Conservation (phyloP, 176 grass and related monocot genomes). For the Secale cereale region DNA sequence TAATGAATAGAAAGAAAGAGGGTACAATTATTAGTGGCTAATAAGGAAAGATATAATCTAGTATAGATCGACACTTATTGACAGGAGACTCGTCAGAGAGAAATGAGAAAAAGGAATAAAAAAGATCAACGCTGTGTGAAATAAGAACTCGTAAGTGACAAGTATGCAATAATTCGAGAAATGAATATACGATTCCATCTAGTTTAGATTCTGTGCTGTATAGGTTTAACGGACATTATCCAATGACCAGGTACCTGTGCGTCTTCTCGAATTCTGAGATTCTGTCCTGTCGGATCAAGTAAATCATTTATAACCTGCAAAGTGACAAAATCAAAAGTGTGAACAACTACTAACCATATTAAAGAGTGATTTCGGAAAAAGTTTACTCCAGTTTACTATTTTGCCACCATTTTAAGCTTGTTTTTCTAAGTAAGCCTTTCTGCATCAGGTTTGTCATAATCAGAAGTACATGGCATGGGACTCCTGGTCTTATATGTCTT, state of each 20-base stretch:
- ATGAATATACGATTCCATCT: neutral
- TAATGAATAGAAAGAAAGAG: conserved; percentile 38
- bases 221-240: neutral
- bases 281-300: conserved; percentile 92
- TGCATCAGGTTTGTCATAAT: conserved; percentile 15
- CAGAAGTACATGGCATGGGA: neutral
- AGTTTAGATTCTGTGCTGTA: neutral
- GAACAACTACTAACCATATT: conserved; percentile 4
- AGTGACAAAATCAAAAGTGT: conserved; percentile 8
- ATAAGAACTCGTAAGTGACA: neutral
- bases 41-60: neutral
- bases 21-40: conserved; percentile 1
- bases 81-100: neutral
- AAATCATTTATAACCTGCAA: conserved; percentile 96
- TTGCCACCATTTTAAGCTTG: neutral
- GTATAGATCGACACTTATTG: neutral
- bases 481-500: conserved; percentile 1
- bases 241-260: conserved; percentile 53
- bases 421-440: conserved; percentile 2
- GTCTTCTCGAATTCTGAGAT: conserved; percentile 97
- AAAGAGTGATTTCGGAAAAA: neutral
- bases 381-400: conserved; percentile 11
- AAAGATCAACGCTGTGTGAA: conserved; percentile 1
- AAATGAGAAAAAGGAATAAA: conserved; percentile 9
- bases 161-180: neutral